These are phyloP conservation scores for Leptographium galeiforme DNA, from an alignment of 2,329 filamentous ascomycete species.

Conservation along the genomic window DNA sequence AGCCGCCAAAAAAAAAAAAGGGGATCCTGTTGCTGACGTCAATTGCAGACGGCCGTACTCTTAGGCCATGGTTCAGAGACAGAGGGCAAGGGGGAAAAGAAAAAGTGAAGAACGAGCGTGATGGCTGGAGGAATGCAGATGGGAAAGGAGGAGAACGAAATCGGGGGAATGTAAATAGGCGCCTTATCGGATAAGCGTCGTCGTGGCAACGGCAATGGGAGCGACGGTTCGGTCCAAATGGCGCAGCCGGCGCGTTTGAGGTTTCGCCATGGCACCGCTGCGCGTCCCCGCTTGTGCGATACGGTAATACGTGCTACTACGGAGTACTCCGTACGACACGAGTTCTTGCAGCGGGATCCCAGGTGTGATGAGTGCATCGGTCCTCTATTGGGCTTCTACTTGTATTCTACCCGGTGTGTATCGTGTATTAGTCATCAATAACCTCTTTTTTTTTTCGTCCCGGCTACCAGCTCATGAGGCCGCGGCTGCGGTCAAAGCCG, in stretches of 20 bases:
- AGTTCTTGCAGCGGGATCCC: too few species aligned
- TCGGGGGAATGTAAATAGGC: constrained; percentile 1
- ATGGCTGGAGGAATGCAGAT: not conserved
- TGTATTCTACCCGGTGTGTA: not conserved
- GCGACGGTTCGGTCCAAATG: too few species aligned
- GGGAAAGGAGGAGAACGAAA: not conserved
- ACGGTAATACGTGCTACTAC: too few species aligned
- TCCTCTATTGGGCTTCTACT: not conserved
- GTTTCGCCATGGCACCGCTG: too few species aligned
- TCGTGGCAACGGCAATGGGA: not conserved
- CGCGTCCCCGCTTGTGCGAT: too few species aligned
- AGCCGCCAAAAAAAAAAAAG: not conserved
- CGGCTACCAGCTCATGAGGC: constrained; percentile 71
- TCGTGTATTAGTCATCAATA: not conserved
- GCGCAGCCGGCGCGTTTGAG: too few species aligned
- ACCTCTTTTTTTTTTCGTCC: too few species aligned
- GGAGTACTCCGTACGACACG: too few species aligned
- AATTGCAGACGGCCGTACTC: not conserved
- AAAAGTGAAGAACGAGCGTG: not conserved
- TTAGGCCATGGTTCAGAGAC: not conserved
- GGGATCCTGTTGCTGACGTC: not conserved
- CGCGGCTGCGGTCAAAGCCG: constrained; percentile 74
- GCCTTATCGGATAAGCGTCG: not conserved
- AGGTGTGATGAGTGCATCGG: too few species aligned
- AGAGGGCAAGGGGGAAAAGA: not conserved